These are phyloP conservation scores for Ophiostoma sp. DNA, from an alignment of 2,329 filamentous ascomycete genomes.

Conservation along the genomic window DNA sequence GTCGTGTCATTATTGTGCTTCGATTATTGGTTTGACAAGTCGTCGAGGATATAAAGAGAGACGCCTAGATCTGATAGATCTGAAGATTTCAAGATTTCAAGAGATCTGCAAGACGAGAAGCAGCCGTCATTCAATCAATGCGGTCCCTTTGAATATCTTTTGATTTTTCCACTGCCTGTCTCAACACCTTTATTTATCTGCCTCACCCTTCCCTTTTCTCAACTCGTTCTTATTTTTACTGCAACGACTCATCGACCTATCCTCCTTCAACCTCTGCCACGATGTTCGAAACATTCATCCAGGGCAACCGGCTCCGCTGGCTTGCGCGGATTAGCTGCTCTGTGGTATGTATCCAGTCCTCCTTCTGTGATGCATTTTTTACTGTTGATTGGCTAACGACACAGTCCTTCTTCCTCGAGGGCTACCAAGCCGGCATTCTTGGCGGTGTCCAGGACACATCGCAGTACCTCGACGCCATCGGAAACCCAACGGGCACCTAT, in stretches of 20 bases:
- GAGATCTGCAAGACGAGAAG: too few relatives aligned
- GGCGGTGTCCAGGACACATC: background rate
- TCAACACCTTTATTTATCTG: too few relatives aligned
- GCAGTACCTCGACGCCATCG: constrained; percentile 4
- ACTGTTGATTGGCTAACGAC: too few relatives aligned
- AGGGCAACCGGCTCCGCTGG: background rate
- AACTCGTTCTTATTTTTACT: background rate
- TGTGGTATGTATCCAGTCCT: background rate
- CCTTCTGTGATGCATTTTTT: background rate
- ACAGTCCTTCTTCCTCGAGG: constrained; percentile 9
- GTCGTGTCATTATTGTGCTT: too few relatives aligned
- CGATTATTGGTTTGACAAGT: too few relatives aligned
- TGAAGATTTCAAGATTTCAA: too few relatives aligned
- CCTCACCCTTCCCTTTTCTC: too few relatives aligned
- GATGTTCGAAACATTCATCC: background rate
- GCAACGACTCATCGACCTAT: background rate
- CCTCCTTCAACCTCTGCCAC: background rate
- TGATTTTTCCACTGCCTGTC: too few relatives aligned
- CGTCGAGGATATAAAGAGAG: too few relatives aligned
- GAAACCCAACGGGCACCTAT: constrained; percentile 4
- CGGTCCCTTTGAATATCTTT: too few relatives aligned
- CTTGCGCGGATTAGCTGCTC: constrained; percentile 2
- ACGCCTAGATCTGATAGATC: too few relatives aligned
- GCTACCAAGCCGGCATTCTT: constrained; percentile 9
- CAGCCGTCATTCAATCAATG: too few relatives aligned